Evolutionary conservation across 441 rosid species (phyloP).

Genomic region (Eutrema salsugineum): DNA sequence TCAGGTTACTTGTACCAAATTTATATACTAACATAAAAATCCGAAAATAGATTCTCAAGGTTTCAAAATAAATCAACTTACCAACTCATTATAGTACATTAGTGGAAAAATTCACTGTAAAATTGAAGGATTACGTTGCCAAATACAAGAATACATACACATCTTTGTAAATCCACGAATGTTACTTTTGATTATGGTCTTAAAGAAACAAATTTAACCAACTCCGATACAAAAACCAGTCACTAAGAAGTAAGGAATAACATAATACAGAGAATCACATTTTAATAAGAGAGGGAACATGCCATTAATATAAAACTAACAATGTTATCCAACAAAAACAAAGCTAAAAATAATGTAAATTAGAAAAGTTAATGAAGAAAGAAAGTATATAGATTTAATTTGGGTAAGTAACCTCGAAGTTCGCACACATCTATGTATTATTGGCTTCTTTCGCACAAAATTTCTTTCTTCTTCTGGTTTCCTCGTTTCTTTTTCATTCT

Average conservation of each 20-base stretch:
- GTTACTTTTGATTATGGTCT: not conserved
- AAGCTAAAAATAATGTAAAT: not conserved
- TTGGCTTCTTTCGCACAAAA: constrained; percentile 22
- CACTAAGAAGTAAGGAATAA: no score
- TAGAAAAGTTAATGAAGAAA: not conserved
- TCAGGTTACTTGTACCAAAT: not conserved
- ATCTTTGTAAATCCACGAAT: no score
- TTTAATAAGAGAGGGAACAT: no score
- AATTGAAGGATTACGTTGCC: no score
- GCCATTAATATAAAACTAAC: no score
- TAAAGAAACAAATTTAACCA: no score
- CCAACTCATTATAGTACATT: not conserved
- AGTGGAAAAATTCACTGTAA: not conserved
- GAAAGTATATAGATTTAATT: constrained; percentile 1
- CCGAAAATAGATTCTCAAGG: not conserved
- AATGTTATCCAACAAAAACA: no score
- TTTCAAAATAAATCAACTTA: not conserved
- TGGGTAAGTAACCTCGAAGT: constrained; percentile 25
- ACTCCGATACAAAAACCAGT: no score
- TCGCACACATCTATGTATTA: constrained; percentile 2
- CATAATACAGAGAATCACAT: no score
- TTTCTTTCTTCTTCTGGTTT: constrained; percentile 23
- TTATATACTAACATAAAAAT: not conserved
- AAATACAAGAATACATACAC: no score
- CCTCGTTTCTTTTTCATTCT: not conserved